Evolutionary conservation across 345 rosid species (phyloP).

Genomic region (Salix caprea): DNA sequence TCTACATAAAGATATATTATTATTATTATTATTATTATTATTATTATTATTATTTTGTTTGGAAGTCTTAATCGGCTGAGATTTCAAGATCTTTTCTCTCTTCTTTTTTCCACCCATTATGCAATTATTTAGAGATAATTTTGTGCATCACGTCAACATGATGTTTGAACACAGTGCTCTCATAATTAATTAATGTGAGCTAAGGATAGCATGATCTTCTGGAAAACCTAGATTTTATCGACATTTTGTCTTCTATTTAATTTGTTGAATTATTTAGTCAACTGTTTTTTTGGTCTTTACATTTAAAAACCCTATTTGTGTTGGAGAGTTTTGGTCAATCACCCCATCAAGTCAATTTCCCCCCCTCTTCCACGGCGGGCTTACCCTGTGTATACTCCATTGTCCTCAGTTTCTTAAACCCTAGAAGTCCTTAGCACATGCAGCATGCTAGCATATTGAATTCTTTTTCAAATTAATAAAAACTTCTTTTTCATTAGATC

Average conservation of each 20-base stretch:
- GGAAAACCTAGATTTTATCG: not conserved
- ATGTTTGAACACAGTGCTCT: no score
- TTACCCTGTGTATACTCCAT: not conserved
- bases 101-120: no score
- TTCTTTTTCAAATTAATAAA: no score
- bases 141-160: not conserved
- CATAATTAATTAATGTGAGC: not conserved
- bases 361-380: not conserved
- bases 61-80: conserved; percentile 4
- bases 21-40: not conserved
- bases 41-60: not conserved
- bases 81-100: not conserved
- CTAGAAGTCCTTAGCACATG: no score
- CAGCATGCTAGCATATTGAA: no score
- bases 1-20: not conserved
- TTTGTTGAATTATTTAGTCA: not conserved
- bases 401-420: not conserved
- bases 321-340: not conserved
- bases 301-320: not conserved
- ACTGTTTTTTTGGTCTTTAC: not conserved
- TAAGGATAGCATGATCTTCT: not conserved
- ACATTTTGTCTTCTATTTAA: not conserved
- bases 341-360: not conserved
- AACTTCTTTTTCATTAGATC: no score
- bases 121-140: not conserved